Percentiles rank a stretch among this genome's conserved stretches.
phyloP scores from a whole-genome alignment of 2,329 filamentous ascomycete genomes.

The Arthroderma uncinatum region DNA sequence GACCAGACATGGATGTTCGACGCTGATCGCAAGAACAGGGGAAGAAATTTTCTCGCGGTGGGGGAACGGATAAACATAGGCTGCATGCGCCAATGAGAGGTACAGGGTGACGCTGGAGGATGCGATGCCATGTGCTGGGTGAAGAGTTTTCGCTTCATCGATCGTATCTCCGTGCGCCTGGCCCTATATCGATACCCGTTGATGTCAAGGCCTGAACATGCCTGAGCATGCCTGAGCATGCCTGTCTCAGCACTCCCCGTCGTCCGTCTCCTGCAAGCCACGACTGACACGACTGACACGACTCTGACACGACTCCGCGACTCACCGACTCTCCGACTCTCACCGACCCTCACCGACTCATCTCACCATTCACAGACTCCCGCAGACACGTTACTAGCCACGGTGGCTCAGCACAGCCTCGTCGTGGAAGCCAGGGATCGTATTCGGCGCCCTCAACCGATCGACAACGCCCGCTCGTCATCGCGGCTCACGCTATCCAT shows the following conservation, averaged over 20 bases:
- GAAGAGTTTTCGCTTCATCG: not conserved
- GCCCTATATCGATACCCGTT: too few relatives aligned
- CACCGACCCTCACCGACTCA: too few relatives aligned
- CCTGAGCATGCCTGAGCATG: not conserved
- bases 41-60: not conserved
- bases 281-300: too few relatives aligned
- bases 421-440: not conserved
- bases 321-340: too few relatives aligned
- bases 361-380: too few relatives aligned
- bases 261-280: too few relatives aligned
- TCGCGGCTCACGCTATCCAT: not conserved
- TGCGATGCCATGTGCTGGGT: not conserved
- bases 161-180: not conserved
- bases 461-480: slow-evolving; percentile 4
- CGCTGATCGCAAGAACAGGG: not conserved
- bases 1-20: too few relatives aligned
- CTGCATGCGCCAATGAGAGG: not conserved
- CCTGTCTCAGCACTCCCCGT: not conserved
- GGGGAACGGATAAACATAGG: not conserved
- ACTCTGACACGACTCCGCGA: too few relatives aligned
- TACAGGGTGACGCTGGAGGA: not conserved
- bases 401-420: not conserved
- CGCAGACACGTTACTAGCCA: slow-evolving; percentile 2
- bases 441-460: slow-evolving; percentile 1
- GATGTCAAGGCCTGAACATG: too few relatives aligned